Percentiles rank a stretch among this genome's conserved stretches.
These are phyloP conservation scores for Sonneratia caseolaris DNA, from an alignment of 345 rosid genomes.

Conservation along the genomic window DNA sequence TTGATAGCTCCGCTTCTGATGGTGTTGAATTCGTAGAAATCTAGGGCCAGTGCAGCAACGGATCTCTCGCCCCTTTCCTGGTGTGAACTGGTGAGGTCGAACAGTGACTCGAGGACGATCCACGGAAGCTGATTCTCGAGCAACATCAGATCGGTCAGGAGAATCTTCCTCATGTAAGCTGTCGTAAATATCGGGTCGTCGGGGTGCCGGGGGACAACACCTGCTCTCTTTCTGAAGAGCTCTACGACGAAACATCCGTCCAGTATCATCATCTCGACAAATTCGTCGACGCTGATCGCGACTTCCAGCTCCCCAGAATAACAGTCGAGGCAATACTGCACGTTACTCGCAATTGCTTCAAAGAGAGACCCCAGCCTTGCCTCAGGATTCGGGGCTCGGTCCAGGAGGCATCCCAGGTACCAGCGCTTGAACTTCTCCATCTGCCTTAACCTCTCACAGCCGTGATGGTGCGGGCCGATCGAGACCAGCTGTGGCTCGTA, in stretches of 20 bases:
- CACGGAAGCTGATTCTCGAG: conserved; percentile 10
- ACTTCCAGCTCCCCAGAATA: conserved; percentile 1
- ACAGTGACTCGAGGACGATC: conserved; percentile 2
- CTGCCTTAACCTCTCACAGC: not conserved
- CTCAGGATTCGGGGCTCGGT: not conserved
- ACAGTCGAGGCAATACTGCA: not conserved
- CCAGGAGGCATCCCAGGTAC: conserved; percentile 12
- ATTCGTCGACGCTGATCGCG: not conserved
- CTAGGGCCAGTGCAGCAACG: not conserved
- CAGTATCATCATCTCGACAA: conserved; percentile 16
- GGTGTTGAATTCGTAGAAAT: conserved; percentile 8
- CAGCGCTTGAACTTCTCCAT: conserved; percentile 9
- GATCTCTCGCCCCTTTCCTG: not conserved
- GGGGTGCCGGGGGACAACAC: not conserved
- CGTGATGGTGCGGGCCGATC: conserved; percentile 15
- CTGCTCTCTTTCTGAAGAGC: conserved; percentile 8
- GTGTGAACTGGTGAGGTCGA: conserved; percentile 1
- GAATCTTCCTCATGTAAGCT: conserved; percentile 6
- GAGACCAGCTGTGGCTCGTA: conserved; percentile 13
- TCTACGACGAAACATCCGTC: conserved; percentile 20
- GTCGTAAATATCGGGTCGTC: conserved; percentile 8
- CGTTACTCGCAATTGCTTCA: not conserved
- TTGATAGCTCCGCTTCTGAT: conserved; percentile 6
- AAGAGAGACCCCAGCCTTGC: not conserved
- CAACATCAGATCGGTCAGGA: conserved; percentile 6